A percentile compares a stretch with the other conserved stretches of the same genome.
phyloP scores from a whole-genome alignment of 805 yeast genomes.

The Clavispora phyllophila region DNA sequence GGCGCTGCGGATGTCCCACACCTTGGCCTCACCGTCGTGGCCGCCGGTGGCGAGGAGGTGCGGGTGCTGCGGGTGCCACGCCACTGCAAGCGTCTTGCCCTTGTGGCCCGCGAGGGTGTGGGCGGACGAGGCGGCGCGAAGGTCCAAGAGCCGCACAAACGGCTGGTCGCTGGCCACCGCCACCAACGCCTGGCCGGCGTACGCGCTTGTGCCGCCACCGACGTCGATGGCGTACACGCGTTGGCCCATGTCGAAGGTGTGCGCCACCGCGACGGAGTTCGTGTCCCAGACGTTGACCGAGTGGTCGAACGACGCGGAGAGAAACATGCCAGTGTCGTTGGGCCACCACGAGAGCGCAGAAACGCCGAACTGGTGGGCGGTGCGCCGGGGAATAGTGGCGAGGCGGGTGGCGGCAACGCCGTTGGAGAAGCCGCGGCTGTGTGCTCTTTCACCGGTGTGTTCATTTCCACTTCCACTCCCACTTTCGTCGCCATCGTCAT shows the following conservation, averaged over 20 bases:
- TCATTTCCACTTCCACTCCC: slow-evolving; percentile 16
- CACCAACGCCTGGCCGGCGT: slow-evolving; percentile 43
- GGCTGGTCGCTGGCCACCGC: slow-evolving; percentile 71
- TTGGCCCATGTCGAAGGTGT: slow-evolving; percentile 55
- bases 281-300: slow-evolving; percentile 82
- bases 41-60: slow-evolving; percentile 75
- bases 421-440: not conserved
- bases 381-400: slow-evolving; percentile 33
- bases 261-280: slow-evolving; percentile 56
- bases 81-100: slow-evolving; percentile 51
- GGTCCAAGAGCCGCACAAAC: slow-evolving; percentile 63
- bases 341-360: slow-evolving; percentile 87
- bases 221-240: slow-evolving; percentile 67
- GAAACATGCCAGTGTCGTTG: slow-evolving; percentile 77
- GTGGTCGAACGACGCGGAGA: slow-evolving; percentile 76
- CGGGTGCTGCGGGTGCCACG: slow-evolving; percentile 69
- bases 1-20: slow-evolving; percentile 83
- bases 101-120: slow-evolving; percentile 65
- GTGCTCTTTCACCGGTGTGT: not conserved
- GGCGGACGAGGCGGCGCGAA: slow-evolving; percentile 66
- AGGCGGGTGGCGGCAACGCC: slow-evolving; percentile 8
- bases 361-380: slow-evolving; percentile 65
- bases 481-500: slow-evolving; percentile 4
- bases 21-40: slow-evolving; percentile 67
- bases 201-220: slow-evolving; percentile 17